Evolutionary conservation across 108 stramenopile species (phyloP), one percentile per base, ranked within the genome.

Genomic region (Nitzschia putrida): DNA sequence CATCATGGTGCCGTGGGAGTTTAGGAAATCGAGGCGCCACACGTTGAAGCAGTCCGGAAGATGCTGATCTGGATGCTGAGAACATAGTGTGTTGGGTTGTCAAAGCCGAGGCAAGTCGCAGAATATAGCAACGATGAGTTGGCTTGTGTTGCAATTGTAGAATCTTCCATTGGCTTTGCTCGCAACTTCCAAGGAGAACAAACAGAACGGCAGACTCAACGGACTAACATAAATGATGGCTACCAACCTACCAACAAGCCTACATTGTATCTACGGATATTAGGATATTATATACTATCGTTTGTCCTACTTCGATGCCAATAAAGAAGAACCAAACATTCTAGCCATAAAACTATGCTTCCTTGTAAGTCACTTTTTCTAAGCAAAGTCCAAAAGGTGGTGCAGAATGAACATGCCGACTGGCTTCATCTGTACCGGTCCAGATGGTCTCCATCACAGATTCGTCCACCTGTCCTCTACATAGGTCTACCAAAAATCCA

Each of bases 401-500:
- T n/a, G 87, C 90, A 39, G 84, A 68, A 53, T 86, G 69, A 11
- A 91, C 79, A 14, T 49, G 41, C 21, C 44, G 26, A 12, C 68
- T 65, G 16, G 59, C 42, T 39, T 63, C 66, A 56, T 83, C 79
- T 3, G 69, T 40, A 9, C 56, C 73, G 9, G 49, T 64, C 72
- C 65, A 80, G 42, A 83, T 29, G 43, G 53, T 66, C 21, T 68
- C 72, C 24, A 54, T 59, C 23, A 58, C 49, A 10, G 57, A 39
- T 37, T 74, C 71, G 12, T 44, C 25, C 40, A 80, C 66, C 44
- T 64, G 38, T 8, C 91, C 85, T 37, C 86, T 71, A 11, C 81
- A 76, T 0, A 88, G 75, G 61, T 92, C 91, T 10, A 93, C 86
- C 8, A 86, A 78, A 76, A 85, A 93, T 2, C 92, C 92, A 8